Base-by-base conservation (phyloP, 2,329 filamentous ascomycete species). In the Apiospora hydei region DNA sequence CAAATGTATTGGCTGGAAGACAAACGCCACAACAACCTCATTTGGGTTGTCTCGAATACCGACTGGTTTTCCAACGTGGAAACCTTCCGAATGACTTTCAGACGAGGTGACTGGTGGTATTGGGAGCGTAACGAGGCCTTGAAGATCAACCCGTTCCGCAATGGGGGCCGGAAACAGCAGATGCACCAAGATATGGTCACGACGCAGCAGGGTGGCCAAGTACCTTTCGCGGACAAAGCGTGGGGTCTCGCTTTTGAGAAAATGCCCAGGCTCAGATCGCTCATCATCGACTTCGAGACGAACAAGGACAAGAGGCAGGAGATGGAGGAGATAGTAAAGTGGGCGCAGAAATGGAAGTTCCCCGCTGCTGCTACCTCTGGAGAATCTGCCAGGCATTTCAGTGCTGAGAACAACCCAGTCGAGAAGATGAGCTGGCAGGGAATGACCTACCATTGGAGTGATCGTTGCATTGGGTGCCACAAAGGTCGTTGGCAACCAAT, bases 81-180 rank as follows among this genome's bases (percentile, higher is more conserved):
- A 16, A 75, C 71, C 30, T 71, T 83, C 11, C 80, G 76, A 2
- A 75, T 83, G 21, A 81, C 81, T 2, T 71, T 83, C 21, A 77
- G 81, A 34, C 78, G 81, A 41, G 76, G 78, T 3, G 81, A 83
- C 72, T 83, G 81, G 80, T 80, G 77, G 76, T 71, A 76, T 30
- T 83, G 81, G 81, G 81, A 82, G 72, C 57, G 67, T 18, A 76
- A 81, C 30, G 69, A 73, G 7, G 71, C 76, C 0, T 76, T 81
- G 7, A 69, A 69, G 5, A 77, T 83, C 72, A 75, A 75, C 51
- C 77, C 76, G 2, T 77, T 73, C 69, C 73, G 71, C 64, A 73
- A 74, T 47, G 74, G 10, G 8, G 51, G 61, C 24, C 61, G 34
- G n/a, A 4, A n/a, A 11, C 0, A 26, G 7, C 47, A 69, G n/a